Base-by-base conservation (phyloP, 2,329 filamentous ascomycete species). In the Teratosphaeria gauchensis region DNA sequence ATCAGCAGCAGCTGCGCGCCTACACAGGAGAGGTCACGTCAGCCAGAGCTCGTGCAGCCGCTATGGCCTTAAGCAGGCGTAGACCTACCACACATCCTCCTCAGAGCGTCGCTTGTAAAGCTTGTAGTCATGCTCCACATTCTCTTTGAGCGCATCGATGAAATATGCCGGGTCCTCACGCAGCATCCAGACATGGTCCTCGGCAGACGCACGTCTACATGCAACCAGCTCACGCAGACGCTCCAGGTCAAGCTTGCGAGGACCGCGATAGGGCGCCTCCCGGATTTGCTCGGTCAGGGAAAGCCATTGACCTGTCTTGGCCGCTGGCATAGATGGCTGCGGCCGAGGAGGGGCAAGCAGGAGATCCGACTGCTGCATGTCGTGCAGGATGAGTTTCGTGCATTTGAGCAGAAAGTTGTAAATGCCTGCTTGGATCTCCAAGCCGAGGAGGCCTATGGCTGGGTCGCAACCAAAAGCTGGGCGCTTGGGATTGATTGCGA, bases 151-250 rank as follows among this genome's bases (percentile, higher is more conserved):
- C 0, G 69, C 57, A 1, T 80, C 72, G 3, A 73, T 68, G 61
- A 85, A 85, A 68, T 84, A 85, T 0, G 70, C 70, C 0, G 83
- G 82, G 64, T 86, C 84, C 63, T 86, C 83, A 7, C 82, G 75
- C 2, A 86, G 69, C 0, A 75, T 64, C 76, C 77, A 82, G 0
- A 84, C 51, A 62, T 84, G 80, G 66, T 85, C 82, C 57, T 82
- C 76, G 0, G 76, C 75, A 3, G 74, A 73, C 0, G 72, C 65
- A 0, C 64, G 64, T 60, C 73, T 76, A 0, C 79, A 78, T 1
- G 65, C 66, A 0, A 82, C 69, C 3, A 85, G 63, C 1, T 69
- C 65, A 46, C 75, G 70, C 0, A 85, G 69, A 0, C 75, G 73
- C 0, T 54, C 61, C 1, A 84, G 67, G 61, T 84, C 75, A 0